phyloP scores from a whole-genome alignment of 257 asterid species.

The Lycium ferocissimum region DNA sequence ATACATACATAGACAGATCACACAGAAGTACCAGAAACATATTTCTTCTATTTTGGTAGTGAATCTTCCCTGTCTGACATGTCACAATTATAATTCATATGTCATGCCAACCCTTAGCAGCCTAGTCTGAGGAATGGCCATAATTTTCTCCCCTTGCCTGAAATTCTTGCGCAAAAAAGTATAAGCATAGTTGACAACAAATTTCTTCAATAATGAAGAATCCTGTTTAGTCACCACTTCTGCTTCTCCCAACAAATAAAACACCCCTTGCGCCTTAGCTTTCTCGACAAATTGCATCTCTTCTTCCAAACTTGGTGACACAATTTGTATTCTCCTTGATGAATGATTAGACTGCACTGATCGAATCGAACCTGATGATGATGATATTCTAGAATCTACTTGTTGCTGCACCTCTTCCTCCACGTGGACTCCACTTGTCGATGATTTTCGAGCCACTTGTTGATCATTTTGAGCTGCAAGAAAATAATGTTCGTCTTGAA shows the following conservation, averaged over 20 bases:
- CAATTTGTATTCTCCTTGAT: slow-evolving; percentile 28
- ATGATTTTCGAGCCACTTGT: slow-evolving; percentile 3
- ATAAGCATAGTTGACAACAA: slow-evolving; percentile 57
- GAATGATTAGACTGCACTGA: slow-evolving; percentile 47
- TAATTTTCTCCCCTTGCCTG: slow-evolving; percentile 62
- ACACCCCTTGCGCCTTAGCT: slow-evolving; percentile 59
- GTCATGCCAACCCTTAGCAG: slow-evolving; percentile 80
- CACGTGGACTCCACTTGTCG: slow-evolving; percentile 35
- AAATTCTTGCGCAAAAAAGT: slow-evolving; percentile 64
- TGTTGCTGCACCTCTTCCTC: slow-evolving; percentile 41
- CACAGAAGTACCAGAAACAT: not conserved
- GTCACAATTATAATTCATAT: slow-evolving; percentile 50
- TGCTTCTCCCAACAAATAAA: slow-evolving; percentile 68
- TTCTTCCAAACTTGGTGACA: slow-evolving; percentile 32
- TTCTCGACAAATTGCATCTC: slow-evolving; percentile 49
- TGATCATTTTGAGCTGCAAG: slow-evolving; percentile 35
- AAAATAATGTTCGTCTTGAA: slow-evolving; percentile 53
- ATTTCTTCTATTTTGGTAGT: not conserved
- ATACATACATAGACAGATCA: not conserved
- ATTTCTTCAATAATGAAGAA: slow-evolving; percentile 56
- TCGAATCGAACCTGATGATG: slow-evolving; percentile 8
- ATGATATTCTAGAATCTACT: slow-evolving; percentile 41
- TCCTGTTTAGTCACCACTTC: slow-evolving; percentile 66
- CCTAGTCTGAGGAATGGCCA: slow-evolving; percentile 66
- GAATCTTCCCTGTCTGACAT: not conserved